Base-by-base conservation (phyloP, 2,329 filamentous ascomycete genomes). In the Zymoseptoria brevis region DNA sequence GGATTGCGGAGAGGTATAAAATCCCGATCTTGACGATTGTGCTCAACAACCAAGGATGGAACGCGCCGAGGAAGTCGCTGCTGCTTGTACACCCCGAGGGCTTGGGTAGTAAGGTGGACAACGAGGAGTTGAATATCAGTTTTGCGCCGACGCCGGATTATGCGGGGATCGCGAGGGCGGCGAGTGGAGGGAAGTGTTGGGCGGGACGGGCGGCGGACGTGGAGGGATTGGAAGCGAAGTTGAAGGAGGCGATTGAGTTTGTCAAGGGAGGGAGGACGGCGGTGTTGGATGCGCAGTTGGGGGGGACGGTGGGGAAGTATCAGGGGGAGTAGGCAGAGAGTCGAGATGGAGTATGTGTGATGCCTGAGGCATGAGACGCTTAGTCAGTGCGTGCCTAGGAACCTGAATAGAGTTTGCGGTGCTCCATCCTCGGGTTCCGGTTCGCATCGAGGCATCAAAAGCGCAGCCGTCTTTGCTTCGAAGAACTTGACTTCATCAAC, bases 31-130 rank as follows among this genome's bases (percentile, higher is more conserved):
- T 88, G 41, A 87, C 84, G 0, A 83, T 88, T 50, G 83, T 88
- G 9, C 71, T 88, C 55, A 88, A 88, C 69, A 88, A 88, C 67
- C 83, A 86, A 72, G 85, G 86, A 51, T 88, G 86, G 86, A 86
- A 88, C 66, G 86, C 85, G 0, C 86, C 86, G 0, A 75, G 81
- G 4, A 77, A 77, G 57, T 84, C 80, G 16, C 76, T 88, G 69
- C 72, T 86, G 19, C 78, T 88, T 9, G 85, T 88, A 1, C 85
- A 88, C 67, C 86, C 86, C 0, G 75, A 85, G 45, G 86, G 86
- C 9, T 77, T 81, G 55, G 85, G 83, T 1, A 81, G 79, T 1
- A 83, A 83, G 59, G 83, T 81, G 2, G 80, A 78, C 49, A 87
- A 87, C 60, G 80, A 83, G 61, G 84, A 85, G 53, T 71, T 88